A percentile compares a stretch with the other conserved stretches of the same genome.
These are phyloP conservation scores for Rubia balearica DNA, from an alignment of 305 asterid species.

Conservation along the genomic window DNA sequence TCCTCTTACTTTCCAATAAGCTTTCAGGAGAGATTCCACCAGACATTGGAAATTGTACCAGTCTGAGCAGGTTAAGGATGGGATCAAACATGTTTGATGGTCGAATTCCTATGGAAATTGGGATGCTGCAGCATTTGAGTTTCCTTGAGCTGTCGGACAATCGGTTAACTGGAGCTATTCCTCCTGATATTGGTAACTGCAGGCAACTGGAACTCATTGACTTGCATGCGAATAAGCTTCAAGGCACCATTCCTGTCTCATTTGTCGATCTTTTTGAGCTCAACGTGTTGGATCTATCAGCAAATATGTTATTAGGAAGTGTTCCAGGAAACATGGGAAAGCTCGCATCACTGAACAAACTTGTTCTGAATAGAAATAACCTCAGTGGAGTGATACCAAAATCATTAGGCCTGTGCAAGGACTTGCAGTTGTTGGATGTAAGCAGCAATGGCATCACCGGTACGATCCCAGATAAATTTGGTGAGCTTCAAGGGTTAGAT, in stretches of 20 bases:
- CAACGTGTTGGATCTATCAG: conserved; percentile 57
- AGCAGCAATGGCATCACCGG: conserved; percentile 45
- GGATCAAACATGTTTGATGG: conserved; percentile 48
- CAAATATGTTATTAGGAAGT: conserved; percentile 43
- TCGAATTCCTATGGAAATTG: conserved; percentile 47
- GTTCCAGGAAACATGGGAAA: conserved; percentile 49
- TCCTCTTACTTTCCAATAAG: conserved; percentile 50
- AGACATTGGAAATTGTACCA: conserved; percentile 57
- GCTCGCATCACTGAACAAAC: conserved; percentile 49
- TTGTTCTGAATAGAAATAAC: conserved; percentile 41
- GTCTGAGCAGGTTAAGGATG: conserved; percentile 44
- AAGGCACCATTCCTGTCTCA: conserved; percentile 49
- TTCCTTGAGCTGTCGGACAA: conserved; percentile 61
- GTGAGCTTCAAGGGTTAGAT: conserved; percentile 47
- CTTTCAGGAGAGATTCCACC: conserved; percentile 55
- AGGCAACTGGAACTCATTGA: conserved; percentile 50
- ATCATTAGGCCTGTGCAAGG: conserved; percentile 49
- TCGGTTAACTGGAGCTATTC: conserved; percentile 43
- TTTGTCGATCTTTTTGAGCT: conserved; percentile 40
- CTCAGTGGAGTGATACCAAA: conserved; percentile 45
- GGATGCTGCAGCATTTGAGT: conserved; percentile 32
- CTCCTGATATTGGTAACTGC: conserved; percentile 51
- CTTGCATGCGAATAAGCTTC: conserved; percentile 46
- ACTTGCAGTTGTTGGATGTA: conserved; percentile 58
- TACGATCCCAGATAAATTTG: conserved; percentile 45